Conservation (phyloP, 257 asterid species). For the Coffea canephora region DNA sequence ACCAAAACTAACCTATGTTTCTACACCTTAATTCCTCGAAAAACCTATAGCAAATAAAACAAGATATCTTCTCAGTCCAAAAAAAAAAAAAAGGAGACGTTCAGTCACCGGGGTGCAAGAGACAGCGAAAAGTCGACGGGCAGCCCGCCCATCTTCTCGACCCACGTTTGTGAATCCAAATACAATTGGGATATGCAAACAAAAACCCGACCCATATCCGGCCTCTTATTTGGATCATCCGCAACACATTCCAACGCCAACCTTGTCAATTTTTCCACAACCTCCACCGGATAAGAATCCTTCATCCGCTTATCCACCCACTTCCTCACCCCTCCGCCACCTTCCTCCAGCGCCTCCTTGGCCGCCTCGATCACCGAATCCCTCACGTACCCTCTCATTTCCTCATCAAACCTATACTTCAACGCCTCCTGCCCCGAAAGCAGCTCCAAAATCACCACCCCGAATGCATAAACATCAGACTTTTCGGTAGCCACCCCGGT, state of each 20-base stretch:
- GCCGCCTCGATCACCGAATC: conserved; percentile 64
- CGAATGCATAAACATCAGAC: conserved; percentile 81
- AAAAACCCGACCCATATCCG: conserved; percentile 82
- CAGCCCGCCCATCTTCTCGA: conserved; percentile 42
- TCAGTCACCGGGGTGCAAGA: conserved; percentile 58
- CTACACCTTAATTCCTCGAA: neutral
- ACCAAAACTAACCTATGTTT: neutral
- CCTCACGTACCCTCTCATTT: conserved; percentile 55
- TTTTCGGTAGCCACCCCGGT: conserved; percentile 66
- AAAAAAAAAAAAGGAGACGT: too few relatives aligned
- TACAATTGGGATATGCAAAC: conserved; percentile 73
- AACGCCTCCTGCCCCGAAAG: conserved; percentile 83
- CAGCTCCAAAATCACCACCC: conserved; percentile 81
- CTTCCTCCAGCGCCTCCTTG: conserved; percentile 48
- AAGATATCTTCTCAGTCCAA: neutral
- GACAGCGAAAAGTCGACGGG: conserved; percentile 73
- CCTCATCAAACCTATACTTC: conserved; percentile 56
- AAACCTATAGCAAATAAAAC: too few relatives aligned
- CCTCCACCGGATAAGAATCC: conserved; percentile 98
- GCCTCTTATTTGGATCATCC: conserved; percentile 73
- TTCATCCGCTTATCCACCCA: conserved; percentile 83
- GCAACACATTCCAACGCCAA: conserved; percentile 78
- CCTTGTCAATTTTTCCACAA: conserved; percentile 61
- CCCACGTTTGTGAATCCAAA: conserved; percentile 66
- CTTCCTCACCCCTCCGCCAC: conserved; percentile 62